Evolutionary conservation across 2,329 filamentous ascomycete species (phyloP).

Genomic region (Monilinia fructicola): DNA sequence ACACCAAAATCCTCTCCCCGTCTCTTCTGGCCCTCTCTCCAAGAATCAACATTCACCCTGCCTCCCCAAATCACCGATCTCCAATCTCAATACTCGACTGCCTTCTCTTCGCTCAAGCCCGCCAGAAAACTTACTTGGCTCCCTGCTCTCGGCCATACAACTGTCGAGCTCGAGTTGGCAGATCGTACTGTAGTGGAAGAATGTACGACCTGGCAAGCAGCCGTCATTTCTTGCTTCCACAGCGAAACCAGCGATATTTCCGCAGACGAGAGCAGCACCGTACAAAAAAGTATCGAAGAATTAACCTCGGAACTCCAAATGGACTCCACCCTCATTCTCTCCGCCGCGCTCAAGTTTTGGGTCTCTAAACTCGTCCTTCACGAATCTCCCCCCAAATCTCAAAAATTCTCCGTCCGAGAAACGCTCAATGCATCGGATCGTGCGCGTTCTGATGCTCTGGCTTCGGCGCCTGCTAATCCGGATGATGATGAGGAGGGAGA

Average conservation of each 20-base stretch:
- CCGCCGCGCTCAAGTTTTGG: slow-evolving; percentile 71
- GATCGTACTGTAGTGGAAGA: slow-evolving; percentile 74
- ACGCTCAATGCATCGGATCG: slow-evolving; percentile 49
- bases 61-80: slow-evolving; percentile 58
- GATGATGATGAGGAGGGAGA: slow-evolving; percentile 33
- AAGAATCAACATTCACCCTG: slow-evolving; percentile 66
- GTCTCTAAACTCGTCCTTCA: slow-evolving; percentile 65
- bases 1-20: slow-evolving; percentile 87
- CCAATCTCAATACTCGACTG: slow-evolving; percentile 69
- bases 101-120: slow-evolving; percentile 78
- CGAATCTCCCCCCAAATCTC: slow-evolving; percentile 50
- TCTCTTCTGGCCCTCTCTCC: slow-evolving; percentile 87
- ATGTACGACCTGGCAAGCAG: slow-evolving; percentile 81
- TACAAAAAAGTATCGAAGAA: slow-evolving; percentile 50
- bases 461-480: slow-evolving; percentile 28
- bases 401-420: slow-evolving; percentile 66
- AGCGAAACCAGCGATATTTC: slow-evolving; percentile 36
- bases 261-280: slow-evolving; percentile 25
- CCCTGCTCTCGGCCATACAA: slow-evolving; percentile 75
- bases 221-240: slow-evolving; percentile 82
- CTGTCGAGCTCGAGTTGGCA: slow-evolving; percentile 76
- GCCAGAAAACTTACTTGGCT: slow-evolving; percentile 88
- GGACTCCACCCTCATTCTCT: slow-evolving; percentile 68
- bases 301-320: slow-evolving; percentile 61
- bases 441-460: slow-evolving; percentile 36